phyloP scores from a whole-genome alignment of 2,329 filamentous ascomycete species.

The Fusarium euwallaceae region DNA sequence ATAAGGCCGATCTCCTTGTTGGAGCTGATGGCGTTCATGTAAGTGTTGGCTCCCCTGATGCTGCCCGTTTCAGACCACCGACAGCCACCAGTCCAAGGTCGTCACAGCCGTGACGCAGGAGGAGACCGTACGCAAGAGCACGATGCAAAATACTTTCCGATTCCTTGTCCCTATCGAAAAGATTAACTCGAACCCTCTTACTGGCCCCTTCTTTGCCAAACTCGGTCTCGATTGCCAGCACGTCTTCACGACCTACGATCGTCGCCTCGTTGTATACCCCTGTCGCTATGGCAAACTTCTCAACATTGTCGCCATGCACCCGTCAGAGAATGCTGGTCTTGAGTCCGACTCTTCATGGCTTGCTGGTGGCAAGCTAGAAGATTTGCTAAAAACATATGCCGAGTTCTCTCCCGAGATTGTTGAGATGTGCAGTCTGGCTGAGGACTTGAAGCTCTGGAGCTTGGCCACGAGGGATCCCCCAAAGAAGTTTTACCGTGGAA shows the following conservation, averaged over 20 bases:
- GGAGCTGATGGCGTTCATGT: constrained; percentile 19
- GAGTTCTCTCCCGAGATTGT: constrained; percentile 1
- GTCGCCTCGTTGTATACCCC: constrained; percentile 5
- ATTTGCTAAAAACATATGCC: not conserved
- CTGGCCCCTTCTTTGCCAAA: not conserved
- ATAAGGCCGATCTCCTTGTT: constrained; percentile 1
- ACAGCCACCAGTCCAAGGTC: constrained; percentile 1
- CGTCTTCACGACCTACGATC: constrained; percentile 1
- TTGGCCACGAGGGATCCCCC: constrained; percentile 11
- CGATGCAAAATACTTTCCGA: constrained; percentile 10
- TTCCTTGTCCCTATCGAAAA: constrained; percentile 17
- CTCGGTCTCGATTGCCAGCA: constrained; percentile 15
- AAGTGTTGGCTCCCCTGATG: not conserved
- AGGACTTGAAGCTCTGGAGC: constrained; percentile 19
- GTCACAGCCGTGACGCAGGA: not conserved
- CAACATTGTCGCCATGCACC: constrained; percentile 10
- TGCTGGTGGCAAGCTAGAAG: not conserved
- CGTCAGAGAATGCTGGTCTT: not conserved
- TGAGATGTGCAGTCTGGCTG: constrained; percentile 8
- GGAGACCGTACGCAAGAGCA: not conserved
- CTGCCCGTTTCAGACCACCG: not conserved
- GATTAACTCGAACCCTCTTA: not conserved
- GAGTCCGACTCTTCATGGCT: constrained; percentile 12
- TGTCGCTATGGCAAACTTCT: not conserved
- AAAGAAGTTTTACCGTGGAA: constrained; percentile 12